Evolutionary conservation across 371 early-diverging fungal species (phyloP), one percentile per base, ranked within the genome.

Genomic region (Gilbertella persicaria): DNA sequence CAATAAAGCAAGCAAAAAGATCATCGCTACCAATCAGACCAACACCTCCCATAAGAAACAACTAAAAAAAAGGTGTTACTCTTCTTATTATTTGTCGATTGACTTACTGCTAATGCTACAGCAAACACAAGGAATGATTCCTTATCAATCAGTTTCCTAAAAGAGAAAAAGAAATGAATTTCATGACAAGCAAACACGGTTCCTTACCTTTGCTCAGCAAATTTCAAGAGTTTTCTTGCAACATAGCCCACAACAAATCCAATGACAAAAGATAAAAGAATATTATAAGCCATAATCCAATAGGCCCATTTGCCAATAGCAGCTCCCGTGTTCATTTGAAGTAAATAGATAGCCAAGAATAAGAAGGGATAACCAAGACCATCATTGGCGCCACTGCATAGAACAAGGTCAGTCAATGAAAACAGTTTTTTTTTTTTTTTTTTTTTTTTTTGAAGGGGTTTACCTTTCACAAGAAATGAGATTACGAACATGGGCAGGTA

Each of bases 341-440:
- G 69, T 19, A 93, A 53, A 50, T 82, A 89, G 2, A 95, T 64
- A 8, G 87, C 87, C 19, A 97, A 67, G 47, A 88, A 85, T 23
- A 97, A 53, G 45, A 96, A 94, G 14, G 97, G 96, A 16, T 93
- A 78, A 0, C 95, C 94, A 29, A 91, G 71, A 30, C 84, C 91
- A 61, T 92, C 91, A 64, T 92, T 93, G 24, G 87, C 89, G 16
- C 82, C 90, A 60, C 87, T 84, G 45, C 40, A 14, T 13, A 17
- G 19, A 16, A 43, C 10, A 30, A n/a, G 20, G 21, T 3, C 19
- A 17, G 8, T 5, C 17, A 25, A 10, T 21, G 16, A 6, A 30
- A 16, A 57, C 2, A 19, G n/a, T n/a, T n/a, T n/a, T n/a, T n/a
- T n/a, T n/a, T n/a, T n/a, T n/a, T n/a, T n/a, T n/a, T n/a, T n/a